Percentiles rank a stretch among this genome's conserved stretches.
Evolutionary conservation across 495 filamentous ascomycete species (phyloP).

Genomic region (Aspergillus incahuasiensis): DNA sequence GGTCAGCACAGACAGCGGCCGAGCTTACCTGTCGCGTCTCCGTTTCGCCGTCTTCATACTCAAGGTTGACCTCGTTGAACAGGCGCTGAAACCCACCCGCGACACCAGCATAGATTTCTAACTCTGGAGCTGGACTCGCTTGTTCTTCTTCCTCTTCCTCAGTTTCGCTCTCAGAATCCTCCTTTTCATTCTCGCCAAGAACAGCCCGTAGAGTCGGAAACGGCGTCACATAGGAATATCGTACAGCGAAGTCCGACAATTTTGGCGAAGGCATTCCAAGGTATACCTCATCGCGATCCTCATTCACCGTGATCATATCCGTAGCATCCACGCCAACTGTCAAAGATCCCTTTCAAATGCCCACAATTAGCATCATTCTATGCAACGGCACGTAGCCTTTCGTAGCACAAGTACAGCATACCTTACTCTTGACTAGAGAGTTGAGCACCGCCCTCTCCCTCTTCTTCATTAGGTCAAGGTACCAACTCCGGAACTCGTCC

Average conservation of each 20-base stretch:
- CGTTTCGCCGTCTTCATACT: constrained; percentile 24
- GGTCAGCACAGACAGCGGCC: background rate
- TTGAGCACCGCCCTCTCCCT: constrained; percentile 40
- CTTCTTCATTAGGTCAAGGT: constrained; percentile 43
- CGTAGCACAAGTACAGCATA: constrained; percentile 20
- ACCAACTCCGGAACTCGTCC: constrained; percentile 48
- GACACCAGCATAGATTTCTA: constrained; percentile 32
- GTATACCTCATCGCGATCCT: constrained; percentile 27
- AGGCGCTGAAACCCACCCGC: constrained; percentile 25
- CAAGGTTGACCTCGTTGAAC: constrained; percentile 18
- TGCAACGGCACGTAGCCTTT: background rate
- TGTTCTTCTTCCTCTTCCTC: constrained; percentile 13
- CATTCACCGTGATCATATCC: constrained; percentile 28
- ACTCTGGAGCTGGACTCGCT: constrained; percentile 13
- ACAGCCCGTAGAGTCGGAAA: constrained; percentile 25
- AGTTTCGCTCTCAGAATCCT: constrained; percentile 14
- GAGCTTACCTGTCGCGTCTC: constrained; percentile 23
- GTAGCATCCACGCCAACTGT: constrained; percentile 40
- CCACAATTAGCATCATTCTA: too few species aligned
- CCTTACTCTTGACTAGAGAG: constrained; percentile 39
- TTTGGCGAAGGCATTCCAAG: constrained; percentile 26
- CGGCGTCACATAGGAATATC: constrained; percentile 35
- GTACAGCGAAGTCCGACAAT: constrained; percentile 23
- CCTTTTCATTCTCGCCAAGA: constrained; percentile 15
- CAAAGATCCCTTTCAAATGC: constrained; percentile 28